Conservation (phyloP, 2,329 filamentous ascomycete species). For the Diaporthe ampelina region DNA sequence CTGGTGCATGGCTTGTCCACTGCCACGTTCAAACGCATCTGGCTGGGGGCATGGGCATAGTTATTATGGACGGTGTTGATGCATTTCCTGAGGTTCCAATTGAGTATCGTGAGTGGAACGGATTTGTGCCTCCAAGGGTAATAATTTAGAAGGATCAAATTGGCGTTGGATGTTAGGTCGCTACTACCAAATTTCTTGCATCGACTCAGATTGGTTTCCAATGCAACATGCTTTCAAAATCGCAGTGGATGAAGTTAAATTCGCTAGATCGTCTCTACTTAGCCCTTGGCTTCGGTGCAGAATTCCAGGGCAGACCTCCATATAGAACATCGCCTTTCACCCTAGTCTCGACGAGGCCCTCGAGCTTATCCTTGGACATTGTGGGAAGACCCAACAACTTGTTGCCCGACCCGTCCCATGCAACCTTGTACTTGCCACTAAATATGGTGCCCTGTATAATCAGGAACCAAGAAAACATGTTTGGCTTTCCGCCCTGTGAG, state of each 20-base stretch:
- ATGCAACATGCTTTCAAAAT: background rate
- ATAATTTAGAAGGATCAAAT: background rate
- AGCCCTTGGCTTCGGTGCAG: background rate
- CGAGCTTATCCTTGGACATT: background rate
- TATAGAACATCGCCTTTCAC: conserved; percentile 7
- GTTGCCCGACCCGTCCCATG: conserved; percentile 2
- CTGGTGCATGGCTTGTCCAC: conserved; percentile 7
- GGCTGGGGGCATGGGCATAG: conserved; percentile 6
- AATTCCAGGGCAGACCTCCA: background rate
- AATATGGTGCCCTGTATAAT: conserved; percentile 11
- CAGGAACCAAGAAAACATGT: background rate
- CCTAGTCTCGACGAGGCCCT: conserved; percentile 1
- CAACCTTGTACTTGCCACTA: conserved; percentile 6
- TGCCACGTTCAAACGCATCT: conserved; percentile 17
- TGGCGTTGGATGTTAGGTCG: background rate
- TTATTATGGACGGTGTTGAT: conserved; percentile 1
- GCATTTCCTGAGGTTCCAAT: background rate
- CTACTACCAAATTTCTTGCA: background rate
- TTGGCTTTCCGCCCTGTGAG: conserved; percentile 5
- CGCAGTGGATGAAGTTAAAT: background rate
- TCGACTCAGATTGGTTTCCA: background rate
- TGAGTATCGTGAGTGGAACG: conserved; percentile 12
- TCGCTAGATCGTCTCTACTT: background rate
- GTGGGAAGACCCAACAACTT: background rate
- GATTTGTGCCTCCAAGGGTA: background rate